phyloP scores from a whole-genome alignment of 306 rosid species.

The Quillaja saponaria region DNA sequence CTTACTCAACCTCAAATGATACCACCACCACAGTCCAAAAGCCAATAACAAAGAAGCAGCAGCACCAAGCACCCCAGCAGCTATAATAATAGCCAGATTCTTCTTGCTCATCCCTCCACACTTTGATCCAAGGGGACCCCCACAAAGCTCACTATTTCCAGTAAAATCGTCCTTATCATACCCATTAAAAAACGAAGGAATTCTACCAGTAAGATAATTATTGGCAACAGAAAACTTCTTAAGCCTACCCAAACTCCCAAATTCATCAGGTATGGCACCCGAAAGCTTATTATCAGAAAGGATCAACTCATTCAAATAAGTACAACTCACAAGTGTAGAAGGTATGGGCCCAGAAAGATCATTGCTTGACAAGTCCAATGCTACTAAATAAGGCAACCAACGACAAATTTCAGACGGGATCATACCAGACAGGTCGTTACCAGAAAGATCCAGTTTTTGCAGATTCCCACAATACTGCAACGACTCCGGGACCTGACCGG shows the following conservation, averaged over 20 bases:
- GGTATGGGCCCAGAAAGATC: conserved; percentile 61
- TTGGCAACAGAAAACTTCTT: conserved; percentile 61
- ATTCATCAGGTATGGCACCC: conserved; percentile 65
- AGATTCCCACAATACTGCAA: conserved; percentile 61
- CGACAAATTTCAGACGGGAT: conserved; percentile 63
- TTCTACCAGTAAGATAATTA: conserved; percentile 58
- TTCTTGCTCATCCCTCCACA: conserved; percentile 86
- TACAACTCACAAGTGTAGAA: conserved; percentile 47
- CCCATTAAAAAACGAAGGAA: conserved; percentile 44
- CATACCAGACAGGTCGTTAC: conserved; percentile 46
- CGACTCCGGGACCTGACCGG: conserved; percentile 56
- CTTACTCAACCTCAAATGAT: conserved; percentile 55
- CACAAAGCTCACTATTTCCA: conserved; percentile 79
- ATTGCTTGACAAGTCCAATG: conserved; percentile 63
- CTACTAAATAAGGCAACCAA: conserved; percentile 72
- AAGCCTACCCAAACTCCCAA: conserved; percentile 58
- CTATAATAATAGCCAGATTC: conserved; percentile 81
- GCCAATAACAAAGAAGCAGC: conserved; percentile 75
- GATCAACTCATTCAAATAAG: conserved; percentile 54
- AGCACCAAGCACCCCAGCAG: conserved; percentile 94
- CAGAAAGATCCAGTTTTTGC: conserved; percentile 65
- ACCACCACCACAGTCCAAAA: conserved; percentile 97
- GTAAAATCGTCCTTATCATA: conserved; percentile 47
- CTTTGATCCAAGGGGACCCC: conserved; percentile 71
- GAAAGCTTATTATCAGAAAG: conserved; percentile 57